Evolutionary conservation across 2,329 filamentous ascomycete genomes (phyloP).

Genomic region (Knoxdaviesia capensis): DNA sequence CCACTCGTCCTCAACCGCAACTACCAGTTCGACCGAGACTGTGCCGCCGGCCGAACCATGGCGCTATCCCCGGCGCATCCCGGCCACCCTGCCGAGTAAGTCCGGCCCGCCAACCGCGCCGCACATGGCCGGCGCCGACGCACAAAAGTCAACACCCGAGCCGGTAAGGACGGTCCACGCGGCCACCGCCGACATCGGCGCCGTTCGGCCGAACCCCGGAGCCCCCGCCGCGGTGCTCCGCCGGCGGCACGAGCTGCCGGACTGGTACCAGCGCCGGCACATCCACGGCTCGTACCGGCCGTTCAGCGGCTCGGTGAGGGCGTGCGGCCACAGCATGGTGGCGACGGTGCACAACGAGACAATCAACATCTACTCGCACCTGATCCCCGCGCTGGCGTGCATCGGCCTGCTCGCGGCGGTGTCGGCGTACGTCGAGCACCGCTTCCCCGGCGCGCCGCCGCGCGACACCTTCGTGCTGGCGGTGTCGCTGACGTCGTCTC

Average conservation of each 20-base stretch:
- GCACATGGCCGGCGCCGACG: no score
- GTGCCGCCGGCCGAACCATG: no score
- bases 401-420: slow-evolving; percentile 11
- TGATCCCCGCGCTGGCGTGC: slow-evolving; percentile 19
- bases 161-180: no score
- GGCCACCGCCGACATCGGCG: no score
- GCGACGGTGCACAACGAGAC: slow-evolving; percentile 15
- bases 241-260: slow-evolving; percentile 5
- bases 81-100: no score
- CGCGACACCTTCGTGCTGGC: slow-evolving; percentile 18
- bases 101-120: no score
- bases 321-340: slow-evolving; percentile 17
- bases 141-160: no score
- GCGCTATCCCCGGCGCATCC: no score
- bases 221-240: no score
- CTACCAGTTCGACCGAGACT: no score
- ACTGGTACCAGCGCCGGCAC: slow-evolving; percentile 7
- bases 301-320: slow-evolving; percentile 14
- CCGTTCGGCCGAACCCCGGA: no score
- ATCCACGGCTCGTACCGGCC: slow-evolving; percentile 17
- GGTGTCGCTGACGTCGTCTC: slow-evolving; percentile 16
- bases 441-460: slow-evolving; percentile 13
- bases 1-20: no score
- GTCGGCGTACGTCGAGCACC: slow-evolving; percentile 8
- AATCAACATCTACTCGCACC: slow-evolving; percentile 14